Evolutionary conservation across 2,329 filamentous ascomycete genomes (phyloP), one percentile per base, ranked within the genome.

Genomic region (Fusarium sp.): DNA sequence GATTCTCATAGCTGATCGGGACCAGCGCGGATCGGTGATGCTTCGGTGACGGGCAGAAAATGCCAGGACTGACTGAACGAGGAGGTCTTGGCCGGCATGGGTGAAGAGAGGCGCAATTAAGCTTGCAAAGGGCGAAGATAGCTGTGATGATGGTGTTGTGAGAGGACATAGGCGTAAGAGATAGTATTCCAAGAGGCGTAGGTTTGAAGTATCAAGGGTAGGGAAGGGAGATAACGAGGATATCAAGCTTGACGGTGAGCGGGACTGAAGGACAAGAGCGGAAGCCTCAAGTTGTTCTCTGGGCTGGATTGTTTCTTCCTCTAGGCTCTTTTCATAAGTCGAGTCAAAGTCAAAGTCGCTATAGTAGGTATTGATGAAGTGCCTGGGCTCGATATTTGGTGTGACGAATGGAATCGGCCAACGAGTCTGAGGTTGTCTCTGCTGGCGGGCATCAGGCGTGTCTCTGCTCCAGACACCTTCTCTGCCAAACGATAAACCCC

Each of bases 401-500:
- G 23, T 23, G n/a, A 29, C 23, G 11, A 62, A 14, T 13, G 33
- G 19, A 7, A 21, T 17, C 2, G 50, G 42, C 1, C 41, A 23
- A 9, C 48, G 41, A 19, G 43, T 29, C 1, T 49, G 31, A 3
- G 53, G 61, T 2, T 38, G 21, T 3, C 37, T 42, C 1, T 51
- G 32, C 9, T 33, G 48, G 9, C 37, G 47, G 0, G 6, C 31
- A 32, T 49, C 32, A 11, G 41, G n/a, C 13, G 9, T 33, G 33
- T 56, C 55, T 15, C 71, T 73, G 5, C 61, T 53, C 71, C 71
- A 73, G 11, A 72, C 68, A 4, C 71, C 71, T 21, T 68, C 64
- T 23, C 71, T 31, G 4, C 71, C 71, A 60, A 73, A 73, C 8
- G 71, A 72, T 3, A 68, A 39, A 0, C 71, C 71, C 2, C 51